Evolutionary conservation across 306 rosid genomes (phyloP), one percentile per base, ranked within the genome.

Genomic region (Vigna unguiculata): DNA sequence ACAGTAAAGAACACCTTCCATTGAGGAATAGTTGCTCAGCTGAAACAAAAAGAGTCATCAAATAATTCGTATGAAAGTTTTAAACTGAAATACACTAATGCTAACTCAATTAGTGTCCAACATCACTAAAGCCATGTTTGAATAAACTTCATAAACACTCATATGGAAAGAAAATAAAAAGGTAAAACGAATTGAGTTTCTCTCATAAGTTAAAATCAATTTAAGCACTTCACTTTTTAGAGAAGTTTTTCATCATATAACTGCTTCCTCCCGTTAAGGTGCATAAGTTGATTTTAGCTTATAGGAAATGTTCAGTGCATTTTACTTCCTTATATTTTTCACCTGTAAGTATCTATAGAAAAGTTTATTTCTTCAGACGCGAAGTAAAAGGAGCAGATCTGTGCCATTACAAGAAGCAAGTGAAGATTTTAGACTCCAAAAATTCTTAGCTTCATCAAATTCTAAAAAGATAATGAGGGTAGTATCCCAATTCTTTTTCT

Each of bases 1-100:
- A 61, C 97, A 93, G 75, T 93, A 91, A 36, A 93, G 85, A 75
- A 93, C 92, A 71, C 98, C 98, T 83, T 94, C 98, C 96, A 94
- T 91, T 68, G 98, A 94, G 58, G 95, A 94, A 80, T 91, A 94
- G 88, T 76, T 91, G 88, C 98, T 94, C 76, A 94, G 86, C 98
- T 94, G 90, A 82, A 85, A 76, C 63, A 83, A 13, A 58, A 34
- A 76, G 60, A 54, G 49, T 25, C 69, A 51, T 51, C 22, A 80
- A 60, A 30, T 17, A 69, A 30, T 19, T 43, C 11, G 32, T 14
- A 54, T 10, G n/a, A 60, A 28, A 77, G 21, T 16, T 45, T 45
- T 77, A 58, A 74, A 65, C 55, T 76, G 48, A 25, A 5, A 81
- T 52, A 57, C 63, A 80, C 64, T 80, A 72, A 81, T 34, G 16